phyloP scores from a whole-genome alignment of 768 basidiomycete genomes.

The Tephrocybe sp. region DNA sequence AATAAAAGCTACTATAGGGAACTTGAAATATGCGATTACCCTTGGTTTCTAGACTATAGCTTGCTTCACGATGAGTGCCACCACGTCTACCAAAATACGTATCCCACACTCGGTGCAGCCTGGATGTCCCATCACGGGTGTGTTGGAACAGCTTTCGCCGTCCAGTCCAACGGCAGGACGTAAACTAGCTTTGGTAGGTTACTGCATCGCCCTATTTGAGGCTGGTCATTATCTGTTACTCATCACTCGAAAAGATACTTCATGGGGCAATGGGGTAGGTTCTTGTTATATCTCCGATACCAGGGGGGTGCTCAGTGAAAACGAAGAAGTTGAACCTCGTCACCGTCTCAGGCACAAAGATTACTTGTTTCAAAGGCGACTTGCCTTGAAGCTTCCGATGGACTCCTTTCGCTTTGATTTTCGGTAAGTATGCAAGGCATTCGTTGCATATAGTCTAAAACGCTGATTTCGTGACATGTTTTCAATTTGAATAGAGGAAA shows the following conservation, averaged over 20 bases:
- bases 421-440: slow-evolving; percentile 52
- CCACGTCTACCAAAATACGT: slow-evolving; percentile 44
- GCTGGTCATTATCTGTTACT: slow-evolving; percentile 10
- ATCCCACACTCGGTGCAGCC: slow-evolving; percentile 50
- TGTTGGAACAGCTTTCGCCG: slow-evolving; percentile 59
- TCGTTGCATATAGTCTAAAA: neutral
- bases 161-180: slow-evolving; percentile 49
- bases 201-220: neutral
- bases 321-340: slow-evolving; percentile 20
- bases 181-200: slow-evolving; percentile 63
- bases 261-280: slow-evolving; percentile 78
- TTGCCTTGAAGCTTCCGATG: slow-evolving; percentile 60
- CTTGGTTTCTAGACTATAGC: too few relatives aligned
- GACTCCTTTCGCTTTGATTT: slow-evolving; percentile 90
- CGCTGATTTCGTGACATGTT: neutral
- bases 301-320: slow-evolving; percentile 15
- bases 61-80: slow-evolving; percentile 26
- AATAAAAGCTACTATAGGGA: neutral
- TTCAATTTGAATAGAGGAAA: slow-evolving; percentile 52
- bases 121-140: slow-evolving; percentile 47
- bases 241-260: slow-evolving; percentile 51
- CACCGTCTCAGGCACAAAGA: slow-evolving; percentile 67
- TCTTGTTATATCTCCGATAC: slow-evolving; percentile 22
- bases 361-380: slow-evolving; percentile 75
- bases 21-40: too few relatives aligned